Evolutionary conservation across 768 basidiomycete species (phyloP).

Genomic region (Thelephora ganbajun): DNA sequence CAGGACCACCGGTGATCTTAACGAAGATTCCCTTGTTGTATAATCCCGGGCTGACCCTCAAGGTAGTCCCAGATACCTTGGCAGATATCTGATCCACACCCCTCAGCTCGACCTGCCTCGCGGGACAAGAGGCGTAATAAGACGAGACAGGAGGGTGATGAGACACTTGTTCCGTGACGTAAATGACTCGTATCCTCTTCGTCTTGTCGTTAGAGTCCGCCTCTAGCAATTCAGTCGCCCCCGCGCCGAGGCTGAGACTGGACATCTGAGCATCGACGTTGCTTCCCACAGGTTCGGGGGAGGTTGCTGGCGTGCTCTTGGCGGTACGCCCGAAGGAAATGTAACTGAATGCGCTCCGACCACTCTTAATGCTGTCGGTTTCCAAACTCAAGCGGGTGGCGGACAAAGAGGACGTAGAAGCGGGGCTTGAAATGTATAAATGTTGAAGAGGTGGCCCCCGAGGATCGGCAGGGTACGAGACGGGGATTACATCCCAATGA

Average conservation of each 20-base stretch:
- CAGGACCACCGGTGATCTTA: constrained; percentile 56
- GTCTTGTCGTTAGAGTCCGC: constrained; percentile 16
- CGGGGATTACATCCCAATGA: constrained; percentile 71
- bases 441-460: constrained; percentile 31
- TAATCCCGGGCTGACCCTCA: constrained; percentile 72
- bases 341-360: constrained; percentile 43
- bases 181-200: constrained; percentile 53
- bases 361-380: constrained; percentile 39
- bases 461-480: constrained; percentile 34
- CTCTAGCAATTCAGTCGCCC: constrained; percentile 17
- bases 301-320: constrained; percentile 42
- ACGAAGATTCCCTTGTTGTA: constrained; percentile 86
- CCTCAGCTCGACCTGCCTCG: constrained; percentile 50
- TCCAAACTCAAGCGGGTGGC: constrained; percentile 23
- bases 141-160: constrained; percentile 95
- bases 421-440: constrained; percentile 21
- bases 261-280: constrained; percentile 44
- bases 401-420: constrained; percentile 12
- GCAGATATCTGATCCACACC: constrained; percentile 93
- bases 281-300: constrained; percentile 30
- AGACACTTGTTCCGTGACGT: constrained; percentile 86
- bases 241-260: constrained; percentile 37
- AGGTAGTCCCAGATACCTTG: constrained; percentile 75
- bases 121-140: constrained; percentile 66
- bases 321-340: constrained; percentile 27